Base-by-base conservation (phyloP, 1,284 basidiomycete genomes). In the Fomitopsis betulina region DNA sequence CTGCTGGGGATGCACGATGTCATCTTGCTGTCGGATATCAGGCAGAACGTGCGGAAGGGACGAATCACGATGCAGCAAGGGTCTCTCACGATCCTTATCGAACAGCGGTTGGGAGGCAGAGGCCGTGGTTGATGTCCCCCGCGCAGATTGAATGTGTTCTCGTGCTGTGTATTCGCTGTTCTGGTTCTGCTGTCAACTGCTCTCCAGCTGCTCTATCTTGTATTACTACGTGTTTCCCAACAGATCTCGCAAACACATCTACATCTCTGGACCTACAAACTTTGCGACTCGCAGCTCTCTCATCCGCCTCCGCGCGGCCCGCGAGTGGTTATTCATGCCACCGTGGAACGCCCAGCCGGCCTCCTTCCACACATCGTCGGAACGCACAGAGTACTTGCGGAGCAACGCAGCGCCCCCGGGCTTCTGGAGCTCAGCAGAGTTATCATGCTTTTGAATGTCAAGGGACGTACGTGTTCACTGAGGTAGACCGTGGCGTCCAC, bases 291-390 rank as follows among this genome's bases (percentile, higher is more conserved):
- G 68, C 25, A 83, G 66, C 61, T 78, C 76, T 56, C 71, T 69
- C 81, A 89, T 80, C 54, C 77, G 74, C 62, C 76, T 76, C 62
- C 75, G 80, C 15, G 87, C 87, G 1, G 83, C 80, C 25, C 79
- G 76, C 21, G 85, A 84, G 65, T 92, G 89, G 57, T 83, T 84
- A 68, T 92, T 92, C 66, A 90, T 72, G 13, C 87, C 87, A 13
- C 88, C 88, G 55, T 80, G 75, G 72, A 90, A 91, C 2, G 88
- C 85, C 77, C 79, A 81, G 13, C 79, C 79, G 0, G 86, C 84
- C 58, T 87, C 80, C 59, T 70, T 75, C 65, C 72, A 70, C 5
- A 33, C 37, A 12, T 42, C 37, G 12, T 32, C 42, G 25, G 65
- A 59, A n/a, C 62, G 64, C 3, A 79, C 60, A 8, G 81, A 73